These are phyloP conservation scores for Globisporangium takayamanum DNA, from an alignment of 352 stramenopile genomes.

Conservation along the genomic window DNA sequence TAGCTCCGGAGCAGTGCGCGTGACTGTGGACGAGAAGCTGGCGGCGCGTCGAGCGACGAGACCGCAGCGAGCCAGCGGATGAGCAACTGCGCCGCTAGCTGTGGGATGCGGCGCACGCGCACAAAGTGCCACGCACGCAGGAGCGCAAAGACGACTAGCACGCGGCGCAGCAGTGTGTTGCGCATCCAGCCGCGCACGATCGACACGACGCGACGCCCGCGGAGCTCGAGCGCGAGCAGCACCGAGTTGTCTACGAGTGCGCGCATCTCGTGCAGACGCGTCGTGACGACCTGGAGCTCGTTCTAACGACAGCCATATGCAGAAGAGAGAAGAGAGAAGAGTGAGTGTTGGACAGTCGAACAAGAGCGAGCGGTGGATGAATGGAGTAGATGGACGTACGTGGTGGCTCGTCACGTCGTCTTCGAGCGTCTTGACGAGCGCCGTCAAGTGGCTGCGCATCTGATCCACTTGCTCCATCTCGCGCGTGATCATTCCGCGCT, in stretches of 20 bases:
- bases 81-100: conserved; percentile 51
- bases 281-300: conserved; percentile 39
- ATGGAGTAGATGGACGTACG: conserved; percentile 13
- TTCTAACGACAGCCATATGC: conserved; percentile 17
- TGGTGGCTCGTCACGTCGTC: conserved; percentile 54
- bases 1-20: conserved; percentile 5
- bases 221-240: conserved; percentile 34
- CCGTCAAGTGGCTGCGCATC: conserved; percentile 43
- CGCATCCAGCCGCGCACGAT: conserved; percentile 40
- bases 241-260: conserved; percentile 32
- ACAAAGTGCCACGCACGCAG: conserved; percentile 15
- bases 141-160: conserved; percentile 47
- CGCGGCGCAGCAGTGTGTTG: conserved; percentile 40
- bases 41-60: conserved; percentile 37
- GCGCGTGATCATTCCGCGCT: conserved; percentile 42
- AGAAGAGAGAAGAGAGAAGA: background rate
- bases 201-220: conserved; percentile 23
- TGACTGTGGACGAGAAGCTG: conserved; percentile 1
- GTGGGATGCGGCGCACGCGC: conserved; percentile 32
- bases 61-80: conserved; percentile 52
- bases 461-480: conserved; percentile 49
- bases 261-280: conserved; percentile 34
- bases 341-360: background rate
- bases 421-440: conserved; percentile 52
- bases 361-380: background rate